Evolutionary conservation across 495 filamentous ascomycete genomes (phyloP), one percentile per base, ranked within the genome.

Genomic region (Aspergillus nanangensis): DNA sequence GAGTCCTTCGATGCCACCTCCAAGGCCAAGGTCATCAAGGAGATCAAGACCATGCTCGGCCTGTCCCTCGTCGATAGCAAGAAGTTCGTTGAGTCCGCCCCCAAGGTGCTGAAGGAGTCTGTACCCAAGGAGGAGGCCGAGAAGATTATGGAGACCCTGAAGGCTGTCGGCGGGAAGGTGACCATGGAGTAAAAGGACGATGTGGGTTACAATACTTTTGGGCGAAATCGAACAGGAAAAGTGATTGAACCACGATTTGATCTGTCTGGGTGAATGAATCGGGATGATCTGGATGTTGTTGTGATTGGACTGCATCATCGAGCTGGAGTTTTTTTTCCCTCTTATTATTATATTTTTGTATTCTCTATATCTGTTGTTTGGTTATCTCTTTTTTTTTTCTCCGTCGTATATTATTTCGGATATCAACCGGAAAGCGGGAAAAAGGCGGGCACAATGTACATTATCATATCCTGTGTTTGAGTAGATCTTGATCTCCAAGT

Each of bases 21-120:
- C 45, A 99, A 99, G 76, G 89, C 94, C 44, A 99, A 99, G 82
- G 74, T 99, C 47, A 99, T 99, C 75, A 99, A 99, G 80, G 93
- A 99, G 77, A 83, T 99, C 70, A 99, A 99, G 82, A 80, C 78
- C 56, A 78, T 99, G 79, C 76, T 99, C 41, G 93, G 94, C 4
- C 69, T 99, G 67, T 94, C 88, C 62, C 78, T 99, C 70, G 93
- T 99, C 56, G 93, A 99, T 70, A 95, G 90, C 72, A 99, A 99
- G 84, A 99, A 99, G 78, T 99, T 99, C 69, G 93, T 97, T 54
- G 93, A 99, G 78, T 86, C 86, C 56, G 88, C 84, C 62, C 93
- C 93, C 52, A 99, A 99, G 87, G 72, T 87, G 58, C 84, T 99
- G 88, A 97, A 95, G 83, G 93, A 99, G 69, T 87, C 83, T 10